These are phyloP conservation scores for Cladochytrium replicatum DNA, from an alignment of 192 early-diverging fungal species.

Conservation along the genomic window DNA sequence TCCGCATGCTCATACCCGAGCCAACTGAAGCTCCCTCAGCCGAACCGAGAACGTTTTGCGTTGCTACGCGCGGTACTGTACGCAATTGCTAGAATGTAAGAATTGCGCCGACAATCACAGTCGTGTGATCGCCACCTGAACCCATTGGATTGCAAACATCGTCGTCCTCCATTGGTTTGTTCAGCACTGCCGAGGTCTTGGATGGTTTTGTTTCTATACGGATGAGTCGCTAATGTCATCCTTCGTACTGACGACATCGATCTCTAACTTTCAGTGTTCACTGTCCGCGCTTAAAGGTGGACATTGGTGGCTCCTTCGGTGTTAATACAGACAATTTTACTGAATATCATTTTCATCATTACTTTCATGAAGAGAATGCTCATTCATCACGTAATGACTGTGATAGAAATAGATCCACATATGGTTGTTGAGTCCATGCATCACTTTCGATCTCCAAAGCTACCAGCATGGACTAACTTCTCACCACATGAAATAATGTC, in stretches of 20 bases:
- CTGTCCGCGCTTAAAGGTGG: constrained; percentile 69
- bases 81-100: constrained; percentile 91
- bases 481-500: too few species aligned
- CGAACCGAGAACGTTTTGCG: constrained; percentile 59
- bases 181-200: constrained; percentile 67
- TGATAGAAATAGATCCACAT: too few species aligned
- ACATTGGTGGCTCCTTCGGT: constrained; percentile 79
- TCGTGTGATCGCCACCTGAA: constrained; percentile 52
- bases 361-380: too few species aligned
- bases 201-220: constrained; percentile 27
- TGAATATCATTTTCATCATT: too few species aligned
- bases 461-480: too few species aligned
- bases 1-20: constrained; percentile 12
- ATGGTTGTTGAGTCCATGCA: too few species aligned
- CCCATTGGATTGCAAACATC: constrained; percentile 77
- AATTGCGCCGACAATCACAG: constrained; percentile 70
- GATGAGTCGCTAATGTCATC: neutral
- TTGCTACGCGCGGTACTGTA: constrained; percentile 90
- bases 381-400: too few species aligned
- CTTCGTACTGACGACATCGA: neutral
- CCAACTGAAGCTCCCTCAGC: constrained; percentile 24
- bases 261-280: constrained; percentile 13
- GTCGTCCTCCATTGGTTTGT: constrained; percentile 50
- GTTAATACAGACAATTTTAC: constrained; percentile 77
- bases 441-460: too few species aligned